Evolutionary conservation across 2,329 filamentous ascomycete genomes (phyloP).

Genomic region (Trichoderma breve): DNA sequence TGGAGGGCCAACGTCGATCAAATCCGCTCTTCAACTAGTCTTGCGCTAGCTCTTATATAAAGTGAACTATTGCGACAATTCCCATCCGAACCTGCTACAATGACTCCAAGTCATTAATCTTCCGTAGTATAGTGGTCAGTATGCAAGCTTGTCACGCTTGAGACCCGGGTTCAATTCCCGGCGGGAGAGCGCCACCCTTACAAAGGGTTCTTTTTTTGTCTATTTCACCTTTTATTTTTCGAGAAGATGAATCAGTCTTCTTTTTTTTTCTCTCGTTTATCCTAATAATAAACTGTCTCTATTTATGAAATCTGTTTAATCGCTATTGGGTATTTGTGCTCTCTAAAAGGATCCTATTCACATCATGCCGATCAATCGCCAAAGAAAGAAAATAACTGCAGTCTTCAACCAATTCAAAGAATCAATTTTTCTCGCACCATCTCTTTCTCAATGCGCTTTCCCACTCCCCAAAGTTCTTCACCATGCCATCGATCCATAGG

Average conservation of each 20-base stretch:
- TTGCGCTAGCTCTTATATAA: neutral
- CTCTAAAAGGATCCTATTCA: neutral
- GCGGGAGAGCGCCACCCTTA: slow-evolving; percentile 24
- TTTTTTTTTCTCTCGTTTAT: neutral
- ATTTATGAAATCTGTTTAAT: neutral
- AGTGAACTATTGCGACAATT: neutral
- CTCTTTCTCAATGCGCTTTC: slow-evolving; percentile 33
- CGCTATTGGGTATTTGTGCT: neutral
- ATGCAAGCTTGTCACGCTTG: slow-evolving; percentile 29
- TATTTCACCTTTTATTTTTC: neutral
- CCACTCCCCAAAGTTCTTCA: slow-evolving; percentile 38
- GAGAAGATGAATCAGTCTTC: neutral
- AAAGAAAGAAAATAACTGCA: neutral
- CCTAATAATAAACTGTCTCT: neutral
- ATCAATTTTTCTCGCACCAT: slow-evolving; percentile 26
- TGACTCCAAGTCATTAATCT: slow-evolving; percentile 21
- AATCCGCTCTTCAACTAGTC: neutral
- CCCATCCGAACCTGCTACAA: slow-evolving; percentile 18
- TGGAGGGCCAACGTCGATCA: neutral
- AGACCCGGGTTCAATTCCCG: slow-evolving; percentile 28
- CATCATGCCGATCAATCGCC: neutral
- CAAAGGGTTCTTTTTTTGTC: slow-evolving; percentile 8
- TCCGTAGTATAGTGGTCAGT: slow-evolving; percentile 29
- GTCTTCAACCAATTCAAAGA: neutral
- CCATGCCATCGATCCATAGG: slow-evolving; percentile 32